phyloP scores from a whole-genome alignment of 1,284 basidiomycete genomes.

The Melampsora abietis-canadensis region DNA sequence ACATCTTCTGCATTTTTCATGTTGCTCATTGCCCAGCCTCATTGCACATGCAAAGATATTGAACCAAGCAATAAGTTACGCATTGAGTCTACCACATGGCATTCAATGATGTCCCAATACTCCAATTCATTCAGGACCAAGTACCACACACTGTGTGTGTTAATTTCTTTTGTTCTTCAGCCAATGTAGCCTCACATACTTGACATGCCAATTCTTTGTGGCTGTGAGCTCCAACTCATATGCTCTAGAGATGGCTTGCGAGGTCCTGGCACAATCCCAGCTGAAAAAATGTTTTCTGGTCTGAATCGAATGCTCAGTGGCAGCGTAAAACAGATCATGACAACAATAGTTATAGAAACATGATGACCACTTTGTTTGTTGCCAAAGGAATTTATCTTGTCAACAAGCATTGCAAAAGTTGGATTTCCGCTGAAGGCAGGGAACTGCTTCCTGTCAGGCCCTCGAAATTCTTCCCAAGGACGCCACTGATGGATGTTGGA shows the following conservation, averaged over 20 bases:
- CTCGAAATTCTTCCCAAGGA: slow-evolving; percentile 6
- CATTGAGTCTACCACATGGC: not conserved
- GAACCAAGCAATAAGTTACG: not conserved
- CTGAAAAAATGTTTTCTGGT: slow-evolving; percentile 54
- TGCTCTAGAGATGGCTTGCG: slow-evolving; percentile 43
- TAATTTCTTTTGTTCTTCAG: not conserved
- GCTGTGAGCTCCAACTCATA: slow-evolving; percentile 51
- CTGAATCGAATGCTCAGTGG: slow-evolving; percentile 52
- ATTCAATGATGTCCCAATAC: not conserved
- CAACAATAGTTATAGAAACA: slow-evolving; percentile 2
- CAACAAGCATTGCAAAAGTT: slow-evolving; percentile 6
- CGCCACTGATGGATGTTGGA: slow-evolving; percentile 11
- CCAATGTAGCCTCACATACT: not conserved
- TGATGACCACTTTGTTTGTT: too few relatives aligned
- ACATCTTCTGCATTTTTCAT: not conserved
- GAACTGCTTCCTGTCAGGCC: not conserved
- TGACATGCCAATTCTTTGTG: slow-evolving; percentile 10
- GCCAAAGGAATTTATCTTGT: slow-evolving; percentile 1
- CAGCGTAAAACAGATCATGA: not conserved
- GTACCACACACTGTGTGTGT: not conserved
- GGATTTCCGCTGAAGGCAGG: not conserved
- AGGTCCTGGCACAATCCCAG: slow-evolving; percentile 53
- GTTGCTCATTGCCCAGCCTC: not conserved
- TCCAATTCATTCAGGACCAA: not conserved
- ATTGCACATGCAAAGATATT: not conserved